Percentiles rank a stretch among this genome's conserved stretches.
These are phyloP conservation scores for Xylaria polymorpha DNA, from an alignment of 2,329 filamentous ascomycete species.

Conservation along the genomic window DNA sequence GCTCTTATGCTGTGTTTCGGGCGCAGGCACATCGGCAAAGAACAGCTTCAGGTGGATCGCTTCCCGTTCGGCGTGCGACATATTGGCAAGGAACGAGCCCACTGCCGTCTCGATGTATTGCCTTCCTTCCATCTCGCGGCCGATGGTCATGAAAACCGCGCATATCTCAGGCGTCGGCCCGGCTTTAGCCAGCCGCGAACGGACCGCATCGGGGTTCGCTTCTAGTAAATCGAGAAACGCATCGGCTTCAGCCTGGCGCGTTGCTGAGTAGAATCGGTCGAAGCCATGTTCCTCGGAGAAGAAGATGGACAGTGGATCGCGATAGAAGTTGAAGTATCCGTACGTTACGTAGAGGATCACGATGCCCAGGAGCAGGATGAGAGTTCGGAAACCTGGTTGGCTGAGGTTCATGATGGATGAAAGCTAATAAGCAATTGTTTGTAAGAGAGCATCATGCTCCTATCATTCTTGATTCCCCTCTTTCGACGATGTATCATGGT, in stretches of 20 bases:
- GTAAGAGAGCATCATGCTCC: slow-evolving; percentile 15
- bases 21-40: slow-evolving; percentile 49
- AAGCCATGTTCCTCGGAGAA: slow-evolving; percentile 50
- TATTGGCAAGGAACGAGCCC: slow-evolving; percentile 49
- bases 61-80: slow-evolving; percentile 46
- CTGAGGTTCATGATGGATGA: slow-evolving; percentile 33
- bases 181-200: slow-evolving; percentile 41
- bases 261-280: slow-evolving; percentile 48
- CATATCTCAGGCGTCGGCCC: slow-evolving; percentile 44
- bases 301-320: slow-evolving; percentile 50
- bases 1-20: slow-evolving; percentile 46
- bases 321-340: slow-evolving; percentile 49
- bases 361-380: slow-evolving; percentile 43
- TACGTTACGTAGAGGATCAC: slow-evolving; percentile 47
- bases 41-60: slow-evolving; percentile 48
- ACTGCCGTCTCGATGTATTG: slow-evolving; percentile 51
- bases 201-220: slow-evolving; percentile 36
- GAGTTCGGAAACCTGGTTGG: slow-evolving; percentile 47
- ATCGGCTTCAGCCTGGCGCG: slow-evolving; percentile 48
- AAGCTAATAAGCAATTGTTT: slow-evolving; percentile 2
- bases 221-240: slow-evolving; percentile 43
- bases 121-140: slow-evolving; percentile 44
- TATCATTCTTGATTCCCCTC: neutral
- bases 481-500: slow-evolving; percentile 11
- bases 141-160: slow-evolving; percentile 48